These are phyloP conservation scores for Angophora floribunda DNA, from an alignment of 345 rosid genomes.

Conservation along the genomic window DNA sequence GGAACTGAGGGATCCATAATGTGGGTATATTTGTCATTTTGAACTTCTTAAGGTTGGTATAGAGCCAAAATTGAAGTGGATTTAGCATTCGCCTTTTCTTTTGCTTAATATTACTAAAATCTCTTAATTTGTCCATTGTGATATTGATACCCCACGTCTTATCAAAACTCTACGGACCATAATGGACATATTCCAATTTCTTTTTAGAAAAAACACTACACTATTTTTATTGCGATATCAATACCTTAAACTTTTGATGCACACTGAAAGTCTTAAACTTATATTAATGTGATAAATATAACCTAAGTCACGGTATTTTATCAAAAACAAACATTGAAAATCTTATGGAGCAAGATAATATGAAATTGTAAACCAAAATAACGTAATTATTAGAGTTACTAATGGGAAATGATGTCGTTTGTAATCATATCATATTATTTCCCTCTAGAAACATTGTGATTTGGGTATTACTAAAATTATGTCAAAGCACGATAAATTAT, in stretches of 20 bases:
- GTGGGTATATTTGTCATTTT: background rate
- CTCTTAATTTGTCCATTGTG: background rate
- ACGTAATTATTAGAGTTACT: background rate
- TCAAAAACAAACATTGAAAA: background rate
- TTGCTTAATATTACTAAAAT: background rate
- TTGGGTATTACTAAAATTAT: background rate
- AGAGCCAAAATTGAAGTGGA: background rate
- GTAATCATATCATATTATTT: background rate
- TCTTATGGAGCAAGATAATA: background rate
- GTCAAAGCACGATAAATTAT: background rate
- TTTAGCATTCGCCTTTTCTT: background rate
- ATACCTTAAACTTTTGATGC: no score
- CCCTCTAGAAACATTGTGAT: rapidly evolving
- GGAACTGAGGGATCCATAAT: background rate
- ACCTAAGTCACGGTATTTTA: background rate
- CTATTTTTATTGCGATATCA: background rate
- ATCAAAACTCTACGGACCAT: no score
- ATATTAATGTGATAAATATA: background rate
- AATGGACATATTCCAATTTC: background rate
- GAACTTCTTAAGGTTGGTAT: background rate
- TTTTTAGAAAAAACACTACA: background rate
- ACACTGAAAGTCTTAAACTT: background rate
- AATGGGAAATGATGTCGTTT: background rate
- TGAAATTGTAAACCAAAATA: background rate
- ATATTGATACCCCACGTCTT: background rate